Conservation (phyloP, 352 stramenopile genomes). For the Phytophthora kernoviae region DNA sequence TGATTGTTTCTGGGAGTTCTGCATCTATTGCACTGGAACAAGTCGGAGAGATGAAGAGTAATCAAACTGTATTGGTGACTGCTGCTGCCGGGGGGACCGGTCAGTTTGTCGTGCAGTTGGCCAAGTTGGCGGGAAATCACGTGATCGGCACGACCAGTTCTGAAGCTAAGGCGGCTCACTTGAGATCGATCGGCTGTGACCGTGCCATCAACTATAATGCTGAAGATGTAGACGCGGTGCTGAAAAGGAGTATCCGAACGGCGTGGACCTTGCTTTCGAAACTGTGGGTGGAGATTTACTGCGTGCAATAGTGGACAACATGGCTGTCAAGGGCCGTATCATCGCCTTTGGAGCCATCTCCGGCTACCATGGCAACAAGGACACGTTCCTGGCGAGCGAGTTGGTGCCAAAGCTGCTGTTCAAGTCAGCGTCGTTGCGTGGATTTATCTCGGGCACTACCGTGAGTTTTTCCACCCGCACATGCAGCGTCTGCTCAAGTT, state of each 20-base stretch:
- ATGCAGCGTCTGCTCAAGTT: slow-evolving; percentile 44
- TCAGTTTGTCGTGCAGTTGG: slow-evolving; percentile 81
- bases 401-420: slow-evolving; percentile 29
- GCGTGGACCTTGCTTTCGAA: slow-evolving; percentile 64
- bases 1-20: slow-evolving; percentile 49
- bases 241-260: slow-evolving; percentile 69
- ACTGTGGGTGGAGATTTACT: slow-evolving; percentile 54
- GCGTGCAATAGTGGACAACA: slow-evolving; percentile 44
- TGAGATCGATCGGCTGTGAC: slow-evolving; percentile 64
- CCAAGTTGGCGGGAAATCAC: slow-evolving; percentile 73
- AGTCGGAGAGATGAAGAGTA: slow-evolving; percentile 53
- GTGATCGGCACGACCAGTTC: slow-evolving; percentile 84
- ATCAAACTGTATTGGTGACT: slow-evolving; percentile 63
- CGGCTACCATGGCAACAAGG: slow-evolving; percentile 34
- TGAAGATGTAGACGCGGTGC: slow-evolving; percentile 48
- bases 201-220: slow-evolving; percentile 89
- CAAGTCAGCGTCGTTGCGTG: slow-evolving; percentile 45
- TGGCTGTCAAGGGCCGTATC: slow-evolving; percentile 52
- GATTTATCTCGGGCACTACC: slow-evolving; percentile 50
- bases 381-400: slow-evolving; percentile 27
- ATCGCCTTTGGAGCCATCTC: slow-evolving; percentile 63
- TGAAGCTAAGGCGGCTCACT: slow-evolving; percentile 78
- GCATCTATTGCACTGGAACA: slow-evolving; percentile 51
- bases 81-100: slow-evolving; percentile 75
- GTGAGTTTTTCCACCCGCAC: slow-evolving; percentile 41